A percentile compares a stretch with the other conserved stretches of the same genome.
These are phyloP conservation scores for Ophiocordyceps camponoti-leonardi DNA, from an alignment of 2,329 filamentous ascomycete species.

Conservation along the genomic window DNA sequence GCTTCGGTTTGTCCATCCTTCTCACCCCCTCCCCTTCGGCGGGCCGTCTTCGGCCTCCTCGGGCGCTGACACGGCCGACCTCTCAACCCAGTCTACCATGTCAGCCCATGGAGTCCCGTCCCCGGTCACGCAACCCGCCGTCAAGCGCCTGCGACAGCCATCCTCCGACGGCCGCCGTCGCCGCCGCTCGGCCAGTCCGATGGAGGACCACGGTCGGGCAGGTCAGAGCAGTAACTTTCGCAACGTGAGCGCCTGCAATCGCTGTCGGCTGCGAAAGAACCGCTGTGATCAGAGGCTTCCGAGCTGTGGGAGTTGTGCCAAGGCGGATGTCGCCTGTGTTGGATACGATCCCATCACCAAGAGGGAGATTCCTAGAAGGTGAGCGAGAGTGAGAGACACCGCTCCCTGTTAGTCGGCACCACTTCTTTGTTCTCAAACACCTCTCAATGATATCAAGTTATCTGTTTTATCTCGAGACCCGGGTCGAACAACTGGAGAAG, in stretches of 20 bases:
- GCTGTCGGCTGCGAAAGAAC: conserved; percentile 84
- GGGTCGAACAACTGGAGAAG: conserved; percentile 68
- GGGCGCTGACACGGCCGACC: background rate
- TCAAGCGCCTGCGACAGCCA: conserved; percentile 28
- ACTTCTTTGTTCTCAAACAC: no score
- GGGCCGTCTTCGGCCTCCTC: no score
- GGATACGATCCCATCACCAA: conserved; percentile 96
- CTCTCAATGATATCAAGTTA: conserved; percentile 36
- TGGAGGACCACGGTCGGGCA: conserved; percentile 27
- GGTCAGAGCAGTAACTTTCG: conserved; percentile 53
- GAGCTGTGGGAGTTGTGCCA: conserved; percentile 80
- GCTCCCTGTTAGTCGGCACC: no score
- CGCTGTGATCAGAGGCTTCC: conserved; percentile 86
- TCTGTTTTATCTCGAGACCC: conserved; percentile 84
- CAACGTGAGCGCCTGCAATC: conserved; percentile 88
- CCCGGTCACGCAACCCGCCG: conserved; percentile 16
- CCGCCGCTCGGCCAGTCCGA: no score
- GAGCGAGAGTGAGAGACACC: conserved; percentile 18
- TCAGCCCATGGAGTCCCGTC: conserved; percentile 8
- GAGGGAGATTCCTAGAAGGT: conserved; percentile 83
- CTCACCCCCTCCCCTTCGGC: no score
- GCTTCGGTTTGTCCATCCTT: no score
- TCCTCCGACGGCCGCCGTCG: no score
- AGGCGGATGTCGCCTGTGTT: conserved; percentile 80
- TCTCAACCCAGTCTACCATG: background rate